Percentiles rank a stretch among this genome's conserved stretches.
Evolutionary conservation across 192 early-diverging fungal species (phyloP).

Genomic region (Coemansia sp.): DNA sequence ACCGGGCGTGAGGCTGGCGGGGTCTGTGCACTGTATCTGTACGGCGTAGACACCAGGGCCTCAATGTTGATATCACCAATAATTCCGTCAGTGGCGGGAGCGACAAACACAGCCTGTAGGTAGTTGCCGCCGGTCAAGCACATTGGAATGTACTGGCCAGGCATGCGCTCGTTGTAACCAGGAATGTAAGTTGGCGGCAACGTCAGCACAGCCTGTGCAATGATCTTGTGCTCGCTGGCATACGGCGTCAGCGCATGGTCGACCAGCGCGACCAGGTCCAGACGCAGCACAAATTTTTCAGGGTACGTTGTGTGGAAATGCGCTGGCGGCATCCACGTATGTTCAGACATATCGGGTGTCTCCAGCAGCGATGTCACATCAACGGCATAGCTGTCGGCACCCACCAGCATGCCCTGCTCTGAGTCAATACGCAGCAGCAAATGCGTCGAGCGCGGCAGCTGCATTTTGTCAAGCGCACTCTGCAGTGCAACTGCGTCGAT

Average conservation of each 20-base stretch:
- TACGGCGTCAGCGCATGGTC: slow-evolving; percentile 41
- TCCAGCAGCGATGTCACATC: slow-evolving; percentile 37
- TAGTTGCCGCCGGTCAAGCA: slow-evolving; percentile 35
- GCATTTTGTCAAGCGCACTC: slow-evolving; percentile 32
- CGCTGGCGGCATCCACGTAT: slow-evolving; percentile 37
- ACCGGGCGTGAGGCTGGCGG: neutral
- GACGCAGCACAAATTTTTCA: slow-evolving; percentile 43
- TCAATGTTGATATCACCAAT: slow-evolving; percentile 44
- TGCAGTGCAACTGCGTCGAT: slow-evolving; percentile 33
- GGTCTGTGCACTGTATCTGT: slow-evolving; percentile 3
- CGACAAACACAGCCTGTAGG: slow-evolving; percentile 33
- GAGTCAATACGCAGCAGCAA: slow-evolving; percentile 47
- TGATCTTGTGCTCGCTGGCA: slow-evolving; percentile 24
- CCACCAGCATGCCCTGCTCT: slow-evolving; percentile 24
- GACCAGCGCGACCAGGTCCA: slow-evolving; percentile 45
- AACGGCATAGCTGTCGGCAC: slow-evolving; percentile 17
- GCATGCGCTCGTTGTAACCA: slow-evolving; percentile 28
- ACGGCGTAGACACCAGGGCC: slow-evolving; percentile 39
- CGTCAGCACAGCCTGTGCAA: slow-evolving; percentile 38
- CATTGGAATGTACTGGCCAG: slow-evolving; percentile 27
- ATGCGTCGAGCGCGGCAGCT: slow-evolving; percentile 46
- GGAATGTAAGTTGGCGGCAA: slow-evolving; percentile 36
- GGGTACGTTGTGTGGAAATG: slow-evolving; percentile 46
- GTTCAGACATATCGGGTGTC: slow-evolving; percentile 14
- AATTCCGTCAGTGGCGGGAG: slow-evolving; percentile 21